A percentile compares a stretch with the other conserved stretches of the same genome.
Conservation (phyloP, 116 monocot genomes). For the Phalaenopsis hybrid region DNA sequence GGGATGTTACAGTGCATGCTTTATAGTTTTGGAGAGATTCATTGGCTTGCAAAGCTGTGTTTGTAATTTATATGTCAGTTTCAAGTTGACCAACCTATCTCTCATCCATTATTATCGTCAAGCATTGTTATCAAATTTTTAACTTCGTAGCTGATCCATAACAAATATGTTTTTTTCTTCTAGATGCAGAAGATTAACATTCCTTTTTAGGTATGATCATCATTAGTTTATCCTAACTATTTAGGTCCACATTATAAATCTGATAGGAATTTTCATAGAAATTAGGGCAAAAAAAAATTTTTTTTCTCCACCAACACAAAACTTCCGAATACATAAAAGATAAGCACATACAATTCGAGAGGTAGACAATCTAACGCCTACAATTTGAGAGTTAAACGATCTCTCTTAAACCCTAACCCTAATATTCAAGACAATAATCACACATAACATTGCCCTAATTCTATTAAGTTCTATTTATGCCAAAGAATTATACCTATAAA, state of each 20-base stretch:
- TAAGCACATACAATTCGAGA: no score
- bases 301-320: no score
- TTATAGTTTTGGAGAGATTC: background rate
- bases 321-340: no score
- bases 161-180: background rate
- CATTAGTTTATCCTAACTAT: background rate
- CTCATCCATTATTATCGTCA: background rate
- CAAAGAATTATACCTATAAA: no score
- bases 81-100: background rate
- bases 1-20: background rate
- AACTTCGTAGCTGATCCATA: background rate
- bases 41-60: background rate
- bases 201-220: background rate
- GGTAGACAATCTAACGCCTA: no score
- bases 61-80: background rate
- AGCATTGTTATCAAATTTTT: background rate
- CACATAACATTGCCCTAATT: no score
- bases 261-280: no score
- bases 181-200: background rate
- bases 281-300: no score
- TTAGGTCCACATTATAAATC: background rate
- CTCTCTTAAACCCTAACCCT: no score
- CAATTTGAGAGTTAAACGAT: no score
- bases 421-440: no score
- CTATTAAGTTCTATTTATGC: no score